Evolutionary conservation across 768 basidiomycete species (phyloP), one percentile per base, ranked within the genome.

Genomic region (Mycena epipterygia): DNA sequence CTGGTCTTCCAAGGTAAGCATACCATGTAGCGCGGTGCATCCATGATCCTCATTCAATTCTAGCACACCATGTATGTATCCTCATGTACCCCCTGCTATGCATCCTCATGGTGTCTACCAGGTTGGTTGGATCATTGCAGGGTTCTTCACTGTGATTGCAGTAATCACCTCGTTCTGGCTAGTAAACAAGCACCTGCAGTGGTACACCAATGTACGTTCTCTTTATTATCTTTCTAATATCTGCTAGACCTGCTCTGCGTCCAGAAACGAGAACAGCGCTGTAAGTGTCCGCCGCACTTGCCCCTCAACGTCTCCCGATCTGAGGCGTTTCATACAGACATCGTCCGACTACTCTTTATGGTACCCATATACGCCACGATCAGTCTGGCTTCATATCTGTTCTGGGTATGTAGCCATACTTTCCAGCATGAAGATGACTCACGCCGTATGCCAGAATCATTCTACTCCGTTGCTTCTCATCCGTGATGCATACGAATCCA

Each of bases 321-420:
- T n/a, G 42, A 55, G 44, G 39, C 66, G 11, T 55, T 67, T 23
- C 41, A 27, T 2, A n/a, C 65, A 92, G 90, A 93, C 76, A 91
- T 93, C 73, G 86, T 93, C 55, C 90, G 93, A 12, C 81, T 94
- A 23, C 84, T 95, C 27, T 89, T 94, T 79, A 90, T 95, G 90
- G 91, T 93, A 3, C 92, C 93, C 2, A 84, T 93, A 35, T 95
- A 95, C 76, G 89, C 91, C 12, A 75, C 87, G 42, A 88, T 91
- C 78, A 91, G 89, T 74, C 85, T 91, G 64, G 85, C 88, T 1
- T 91, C 91, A 6, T 94, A 90, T 79, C 79, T 92, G 33, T 92
- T 90, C 81, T 93, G 91, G 90, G 91, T 90, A 76, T 70, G 82
- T 79, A 37, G 11, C 25, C 25, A 46, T 59, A 41, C 6, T 41